A percentile compares a stretch with the other conserved stretches of the same genome.
Conservation (phyloP, 345 rosid genomes). For the Syzygium aqueum region DNA sequence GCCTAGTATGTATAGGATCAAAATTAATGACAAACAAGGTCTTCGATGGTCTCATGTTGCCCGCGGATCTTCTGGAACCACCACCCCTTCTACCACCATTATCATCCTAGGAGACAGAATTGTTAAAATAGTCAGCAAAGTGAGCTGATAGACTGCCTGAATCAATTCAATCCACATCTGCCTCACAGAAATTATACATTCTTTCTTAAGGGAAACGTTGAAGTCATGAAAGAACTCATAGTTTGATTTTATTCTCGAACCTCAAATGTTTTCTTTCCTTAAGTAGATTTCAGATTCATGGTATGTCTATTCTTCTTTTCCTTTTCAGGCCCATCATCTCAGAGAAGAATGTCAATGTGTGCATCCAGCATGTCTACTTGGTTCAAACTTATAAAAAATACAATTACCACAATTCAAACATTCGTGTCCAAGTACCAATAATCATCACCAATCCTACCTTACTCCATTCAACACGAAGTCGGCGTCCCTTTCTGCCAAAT, state of each 20-base stretch:
- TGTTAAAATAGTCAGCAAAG: neutral
- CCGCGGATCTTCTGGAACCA: slow-evolving; percentile 55
- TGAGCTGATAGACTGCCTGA: neutral
- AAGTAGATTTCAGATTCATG: neutral
- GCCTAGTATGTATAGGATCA: slow-evolving; percentile 72
- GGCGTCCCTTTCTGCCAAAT: slow-evolving; percentile 85
- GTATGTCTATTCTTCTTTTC: neutral
- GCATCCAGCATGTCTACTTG: neutral
- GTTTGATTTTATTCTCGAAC: neutral
- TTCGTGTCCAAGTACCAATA: neutral
- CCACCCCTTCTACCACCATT: slow-evolving; percentile 60
- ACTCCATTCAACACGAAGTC: slow-evolving; percentile 97
- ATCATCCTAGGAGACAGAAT: slow-evolving; percentile 43
- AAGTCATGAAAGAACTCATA: neutral
- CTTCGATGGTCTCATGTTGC: slow-evolving; percentile 66
- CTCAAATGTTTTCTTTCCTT: neutral
- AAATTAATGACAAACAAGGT: slow-evolving; percentile 94
- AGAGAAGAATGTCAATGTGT: neutral
- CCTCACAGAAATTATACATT: neutral
- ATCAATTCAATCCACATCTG: neutral
- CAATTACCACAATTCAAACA: neutral
- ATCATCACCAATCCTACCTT: slow-evolving; percentile 35
- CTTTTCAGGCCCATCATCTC: neutral
- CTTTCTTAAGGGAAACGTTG: neutral
- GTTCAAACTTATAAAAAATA: neutral